A percentile compares a stretch with the other conserved stretches of the same genome.
Evolutionary conservation across 306 rosid genomes (phyloP).

Genomic region (Rosa rugosa): DNA sequence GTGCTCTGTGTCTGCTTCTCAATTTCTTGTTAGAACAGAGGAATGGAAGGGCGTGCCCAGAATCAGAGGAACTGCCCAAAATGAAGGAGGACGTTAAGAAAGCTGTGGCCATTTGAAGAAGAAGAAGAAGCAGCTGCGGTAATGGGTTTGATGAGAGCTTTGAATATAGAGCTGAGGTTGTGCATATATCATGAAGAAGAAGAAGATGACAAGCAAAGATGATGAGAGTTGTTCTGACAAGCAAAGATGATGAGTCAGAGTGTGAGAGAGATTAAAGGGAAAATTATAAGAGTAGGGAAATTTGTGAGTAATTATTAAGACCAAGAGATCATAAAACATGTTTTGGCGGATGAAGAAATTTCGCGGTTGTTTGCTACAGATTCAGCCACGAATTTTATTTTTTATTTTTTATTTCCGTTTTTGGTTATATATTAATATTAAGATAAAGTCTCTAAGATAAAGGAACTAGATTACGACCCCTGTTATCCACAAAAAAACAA

Average conservation of each 20-base stretch:
- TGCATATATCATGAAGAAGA: background rate
- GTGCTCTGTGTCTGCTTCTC: constrained; percentile 14
- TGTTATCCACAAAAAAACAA: too few species aligned
- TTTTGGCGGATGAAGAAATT: background rate
- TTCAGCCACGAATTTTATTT: too few species aligned
- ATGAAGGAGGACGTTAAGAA: constrained; percentile 21
- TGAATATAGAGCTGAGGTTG: background rate
- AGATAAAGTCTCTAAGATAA: too few species aligned
- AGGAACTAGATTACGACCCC: too few species aligned
- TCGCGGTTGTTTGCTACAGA: background rate
- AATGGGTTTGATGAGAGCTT: constrained; percentile 1
- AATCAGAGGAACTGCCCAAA: constrained; percentile 26
- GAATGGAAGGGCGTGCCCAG: constrained; percentile 26
- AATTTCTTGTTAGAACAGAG: constrained; percentile 20
- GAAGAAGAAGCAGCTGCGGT: background rate
- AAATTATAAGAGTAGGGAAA: too few species aligned
- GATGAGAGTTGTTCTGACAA: background rate
- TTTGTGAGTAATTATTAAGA: background rate
- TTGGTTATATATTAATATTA: too few species aligned
- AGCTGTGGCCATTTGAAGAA: constrained; percentile 28
- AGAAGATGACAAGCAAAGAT: background rate
- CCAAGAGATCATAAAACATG: background rate
- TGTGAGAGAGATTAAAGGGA: background rate
- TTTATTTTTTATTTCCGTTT: too few species aligned
- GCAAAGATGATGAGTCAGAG: background rate